Base-by-base conservation (phyloP, 441 rosid species). In the Codiaeum variegatum region DNA sequence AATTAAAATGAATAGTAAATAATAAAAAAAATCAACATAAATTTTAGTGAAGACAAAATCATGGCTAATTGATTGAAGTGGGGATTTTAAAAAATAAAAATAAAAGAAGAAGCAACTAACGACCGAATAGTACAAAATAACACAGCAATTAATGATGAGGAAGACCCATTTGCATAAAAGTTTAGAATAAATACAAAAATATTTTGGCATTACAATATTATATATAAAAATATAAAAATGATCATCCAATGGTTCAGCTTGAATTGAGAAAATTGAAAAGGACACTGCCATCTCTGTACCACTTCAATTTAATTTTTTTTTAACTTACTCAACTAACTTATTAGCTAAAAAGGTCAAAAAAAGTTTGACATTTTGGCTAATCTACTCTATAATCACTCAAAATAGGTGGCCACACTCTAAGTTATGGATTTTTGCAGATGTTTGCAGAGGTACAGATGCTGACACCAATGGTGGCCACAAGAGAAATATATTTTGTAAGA, bases 371-470 rank as follows among this genome's bases (percentile, higher is more conserved):
- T 21, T 21, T 49, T 60, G 62, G 36, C n/a, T n/a, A n/a, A n/a
- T n/a, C n/a, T n/a, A n/a, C n/a, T n/a, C n/a, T n/a, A n/a, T n/a
- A n/a, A n/a, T n/a, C n/a, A n/a, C n/a, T n/a, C n/a, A n/a, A n/a
- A n/a, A n/a, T n/a, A n/a, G n/a, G n/a, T n/a, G n/a, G n/a, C n/a
- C n/a, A n/a, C n/a, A n/a, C n/a, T n/a, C n/a, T n/a, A n/a, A n/a
- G n/a, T n/a, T n/a, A n/a, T n/a, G n/a, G n/a, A n/a, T n/a, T n/a
- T n/a, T n/a, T n/a, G n/a, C 87, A 94, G 98, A 94, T 92, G 99
- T 94, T 94, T 81, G 93, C 93, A 9, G 99, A 94, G 90, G 78
- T 88, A 69, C 99, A 94, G 66, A 90, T 92, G 92, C 90, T 94
- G 3, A 92, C 98, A 56, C 98, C 99, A 11, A 77, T 91, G 84